Base-by-base conservation (phyloP, 2,329 filamentous ascomycete species). In the Onygenales sp. region DNA sequence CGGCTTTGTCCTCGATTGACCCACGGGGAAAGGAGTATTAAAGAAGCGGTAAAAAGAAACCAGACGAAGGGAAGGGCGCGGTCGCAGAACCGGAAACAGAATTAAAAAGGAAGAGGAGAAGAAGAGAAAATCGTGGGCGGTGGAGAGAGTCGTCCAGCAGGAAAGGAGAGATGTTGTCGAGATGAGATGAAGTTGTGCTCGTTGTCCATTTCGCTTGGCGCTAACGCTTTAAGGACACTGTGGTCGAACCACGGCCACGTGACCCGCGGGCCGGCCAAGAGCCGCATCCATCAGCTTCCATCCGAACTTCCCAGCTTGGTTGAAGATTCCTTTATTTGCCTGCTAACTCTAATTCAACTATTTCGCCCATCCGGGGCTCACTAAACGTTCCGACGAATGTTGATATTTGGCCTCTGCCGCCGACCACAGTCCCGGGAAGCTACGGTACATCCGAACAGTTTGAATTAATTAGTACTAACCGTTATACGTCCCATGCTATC, bases 1-100 rank as follows among this genome's bases (percentile, higher is more conserved):
- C 72, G 62, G 61, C 63, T 57, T 63, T 65, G 62, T 64, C 63
- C 63, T 65, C 68, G 58, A 57, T 57, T 56, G 56, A 65, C 53
- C 56, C 54, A 56, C 57, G 52, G 48, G 61, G 60, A 62, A 60
- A 60, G 57, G 58, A 57, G 52, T 57, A 58, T 56, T 58, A 61
- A 57, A 43, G 60, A 64, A 67, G 63, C 63, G 62, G 65, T 60
- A 58, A 60, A 57, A 55, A 58, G 53, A 54, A 56, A 57, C 69
- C 67, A 70, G 66, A 64, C 51, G 54, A 66, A 68, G 61, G 64
- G 70, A 60, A 53, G 46, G 37, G 37, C 46, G 39, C 40, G 9
- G 53, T 47, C 45, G 45, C 49, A 21, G 17, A 52, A 40, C 46
- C 27, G 44, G 33, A 54, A 57, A 58, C 55, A 47, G 54, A 58